Conservation (phyloP, 306 rosid genomes). For the Medicago truncatula region MtrunA17r5.0-ANR NC_053048.1:13947501-13948000, state of each 20-base stretch:
- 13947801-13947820: neutral
- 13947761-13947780: neutral
- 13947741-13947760: neutral
- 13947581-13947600: neutral
- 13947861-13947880: no score
- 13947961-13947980: neutral
- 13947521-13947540: constrained; percentile 14
- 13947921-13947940: no score
- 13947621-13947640: constrained; percentile 26
- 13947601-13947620: constrained; percentile 26
- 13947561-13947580: constrained; percentile 29
- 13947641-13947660: constrained; percentile 30
- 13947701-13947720: neutral
- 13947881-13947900: no score
- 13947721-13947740: constrained; percentile 5
- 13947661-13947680: constrained; percentile 22
- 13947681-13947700: constrained; percentile 30
- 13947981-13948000: constrained; percentile 30
- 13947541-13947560: constrained; percentile 10
- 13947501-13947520: constrained; percentile 2
- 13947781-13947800: neutral
- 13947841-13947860: no score
- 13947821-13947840: no score
- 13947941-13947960: constrained; percentile 41
- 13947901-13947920: no score